phyloP scores from a whole-genome alignment of 2,329 filamentous ascomycete genomes.

The Pseudogymnoascus sp. region DNA sequence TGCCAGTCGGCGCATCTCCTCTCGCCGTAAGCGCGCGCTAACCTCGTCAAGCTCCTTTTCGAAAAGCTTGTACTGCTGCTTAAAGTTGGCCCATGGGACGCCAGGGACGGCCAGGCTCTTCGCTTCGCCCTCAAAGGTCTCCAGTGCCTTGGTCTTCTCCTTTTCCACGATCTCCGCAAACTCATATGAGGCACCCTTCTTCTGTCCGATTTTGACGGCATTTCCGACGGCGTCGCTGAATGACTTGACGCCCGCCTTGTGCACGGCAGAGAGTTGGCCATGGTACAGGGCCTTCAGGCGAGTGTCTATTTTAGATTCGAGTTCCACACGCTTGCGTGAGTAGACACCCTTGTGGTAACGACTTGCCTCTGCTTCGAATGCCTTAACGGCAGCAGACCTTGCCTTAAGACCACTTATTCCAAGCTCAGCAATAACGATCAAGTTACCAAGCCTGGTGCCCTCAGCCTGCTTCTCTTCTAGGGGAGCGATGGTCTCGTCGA shows the following conservation, averaged over 20 bases:
- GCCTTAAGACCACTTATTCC: slow-evolving; percentile 66
- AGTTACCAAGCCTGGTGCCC: slow-evolving; percentile 63
- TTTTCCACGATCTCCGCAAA: slow-evolving; percentile 87
- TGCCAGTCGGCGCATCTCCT: slow-evolving; percentile 91
- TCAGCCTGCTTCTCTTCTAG: slow-evolving; percentile 82
- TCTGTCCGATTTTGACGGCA: slow-evolving; percentile 86
- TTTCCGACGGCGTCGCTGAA: slow-evolving; percentile 84
- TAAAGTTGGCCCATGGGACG: slow-evolving; percentile 82
- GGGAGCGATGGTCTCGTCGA: slow-evolving; percentile 74
- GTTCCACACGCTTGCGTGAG: slow-evolving; percentile 72
- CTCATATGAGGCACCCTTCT: slow-evolving; percentile 83
- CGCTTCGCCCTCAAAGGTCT: slow-evolving; percentile 69
- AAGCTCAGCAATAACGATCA: slow-evolving; percentile 65
- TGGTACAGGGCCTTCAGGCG: slow-evolving; percentile 81
- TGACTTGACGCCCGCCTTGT: slow-evolving; percentile 75
- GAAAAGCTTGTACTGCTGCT: slow-evolving; percentile 70
- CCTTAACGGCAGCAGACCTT: slow-evolving; percentile 64
- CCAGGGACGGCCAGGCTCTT: slow-evolving; percentile 67
- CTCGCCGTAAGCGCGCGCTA: slow-evolving; percentile 75
- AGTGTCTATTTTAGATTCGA: slow-evolving; percentile 81
- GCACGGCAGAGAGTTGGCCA: slow-evolving; percentile 78
- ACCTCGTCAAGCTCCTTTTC: slow-evolving; percentile 89
- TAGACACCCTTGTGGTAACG: slow-evolving; percentile 97
- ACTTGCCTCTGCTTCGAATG: slow-evolving; percentile 86
- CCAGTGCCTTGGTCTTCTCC: slow-evolving; percentile 70